A percentile compares a stretch with the other conserved stretches of the same genome.
Evolutionary conservation across 306 rosid genomes (phyloP).

Genomic region (Fragaria ananassa): DNA sequence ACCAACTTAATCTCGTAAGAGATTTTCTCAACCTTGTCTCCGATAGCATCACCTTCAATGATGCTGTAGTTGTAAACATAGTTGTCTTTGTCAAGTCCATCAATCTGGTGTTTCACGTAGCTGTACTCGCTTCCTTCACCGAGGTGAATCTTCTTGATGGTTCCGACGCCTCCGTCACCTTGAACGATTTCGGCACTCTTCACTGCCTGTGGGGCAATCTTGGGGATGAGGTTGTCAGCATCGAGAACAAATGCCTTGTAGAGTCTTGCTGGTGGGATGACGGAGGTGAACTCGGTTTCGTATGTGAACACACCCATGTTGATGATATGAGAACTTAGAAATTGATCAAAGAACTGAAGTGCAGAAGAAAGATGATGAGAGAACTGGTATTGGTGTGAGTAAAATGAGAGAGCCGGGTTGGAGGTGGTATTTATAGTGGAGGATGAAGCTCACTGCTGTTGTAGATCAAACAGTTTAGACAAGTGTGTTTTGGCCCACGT

Average conservation of each 20-base stretch:
- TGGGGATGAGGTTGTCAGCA: neutral
- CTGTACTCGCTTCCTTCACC: slow-evolving; percentile 25
- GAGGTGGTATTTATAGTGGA: neutral
- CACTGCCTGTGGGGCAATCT: neutral
- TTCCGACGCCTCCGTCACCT: neutral
- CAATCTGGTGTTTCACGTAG: slow-evolving; percentile 42
- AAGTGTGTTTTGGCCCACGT: no score
- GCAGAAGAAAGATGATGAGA: neutral
- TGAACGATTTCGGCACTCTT: neutral
- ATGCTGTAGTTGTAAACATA: slow-evolving; percentile 38
- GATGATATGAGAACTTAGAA: neutral
- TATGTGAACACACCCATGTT: slow-evolving; percentile 18
- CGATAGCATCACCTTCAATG: slow-evolving; percentile 34
- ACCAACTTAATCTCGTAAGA: slow-evolving; percentile 27
- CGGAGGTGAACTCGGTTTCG: slow-evolving; percentile 3
- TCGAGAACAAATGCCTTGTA: neutral
- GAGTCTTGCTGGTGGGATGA: neutral
- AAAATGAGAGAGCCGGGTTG: neutral
- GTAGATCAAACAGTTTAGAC: neutral
- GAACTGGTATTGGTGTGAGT: neutral
- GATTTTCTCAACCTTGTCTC: slow-evolving; percentile 41
- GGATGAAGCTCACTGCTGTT: neutral
- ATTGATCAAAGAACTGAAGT: neutral
- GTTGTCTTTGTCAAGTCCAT: slow-evolving; percentile 30
- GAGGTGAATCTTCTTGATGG: neutral